These are phyloP conservation scores for Uronychia setigera DNA, from an alignment of 73 alveolate genomes.

Conservation along the genomic window DNA sequence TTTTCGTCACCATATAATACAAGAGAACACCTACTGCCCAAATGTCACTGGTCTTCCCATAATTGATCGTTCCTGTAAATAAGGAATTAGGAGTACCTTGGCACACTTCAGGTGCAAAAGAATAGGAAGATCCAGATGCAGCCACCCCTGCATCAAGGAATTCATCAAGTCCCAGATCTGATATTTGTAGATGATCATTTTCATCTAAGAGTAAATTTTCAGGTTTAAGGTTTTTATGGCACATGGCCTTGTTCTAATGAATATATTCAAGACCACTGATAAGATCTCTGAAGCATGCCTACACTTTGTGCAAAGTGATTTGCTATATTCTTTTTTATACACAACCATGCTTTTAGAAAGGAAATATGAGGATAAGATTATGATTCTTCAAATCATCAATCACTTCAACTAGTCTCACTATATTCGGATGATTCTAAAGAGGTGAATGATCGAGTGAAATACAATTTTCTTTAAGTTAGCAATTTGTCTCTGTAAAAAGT, in stretches of 20 bases:
- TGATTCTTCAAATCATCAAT: background rate
- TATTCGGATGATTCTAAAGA: background rate
- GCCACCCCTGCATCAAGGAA: background rate
- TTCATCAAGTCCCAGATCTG: background rate
- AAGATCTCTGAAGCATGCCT: background rate
- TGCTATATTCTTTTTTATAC: background rate
- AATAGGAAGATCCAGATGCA: background rate
- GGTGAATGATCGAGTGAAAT: background rate
- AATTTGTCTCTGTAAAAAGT: background rate
- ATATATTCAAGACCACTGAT: background rate
- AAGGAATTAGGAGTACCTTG: background rate
- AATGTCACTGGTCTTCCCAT: conserved; percentile 52
- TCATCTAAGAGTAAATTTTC: background rate
- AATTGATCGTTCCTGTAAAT: conserved; percentile 25
- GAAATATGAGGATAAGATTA: background rate
- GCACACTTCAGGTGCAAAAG: conserved; percentile 58
- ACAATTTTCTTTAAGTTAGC: background rate
- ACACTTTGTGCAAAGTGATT: background rate
- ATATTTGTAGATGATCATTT: background rate
- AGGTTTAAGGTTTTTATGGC: background rate
- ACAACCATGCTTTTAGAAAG: background rate
- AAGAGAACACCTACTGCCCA: conserved; percentile 62
- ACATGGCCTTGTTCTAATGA: background rate
- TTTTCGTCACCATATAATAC: conserved; percentile 33
- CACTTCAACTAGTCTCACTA: background rate